A percentile compares a stretch with the other conserved stretches of the same genome.
Conservation (phyloP, 352 stramenopile species). For the Phytophthora citricola region DNA sequence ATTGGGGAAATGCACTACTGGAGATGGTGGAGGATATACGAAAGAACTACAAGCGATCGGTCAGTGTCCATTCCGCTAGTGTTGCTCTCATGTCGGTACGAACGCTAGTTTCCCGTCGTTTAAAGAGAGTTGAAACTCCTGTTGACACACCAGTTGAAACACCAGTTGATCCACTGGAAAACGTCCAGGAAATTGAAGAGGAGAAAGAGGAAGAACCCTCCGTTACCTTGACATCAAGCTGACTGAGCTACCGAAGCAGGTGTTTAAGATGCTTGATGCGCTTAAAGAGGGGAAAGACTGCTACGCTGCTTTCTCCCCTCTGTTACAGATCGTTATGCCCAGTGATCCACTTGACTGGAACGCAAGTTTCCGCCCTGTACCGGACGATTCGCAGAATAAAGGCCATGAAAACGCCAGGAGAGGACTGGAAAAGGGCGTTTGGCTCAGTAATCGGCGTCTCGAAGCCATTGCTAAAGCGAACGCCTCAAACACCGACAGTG, state of each 20-base stretch:
- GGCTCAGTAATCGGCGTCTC: slow-evolving; percentile 23
- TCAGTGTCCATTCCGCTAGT: neutral
- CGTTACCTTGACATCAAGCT: neutral
- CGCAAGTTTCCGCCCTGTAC: slow-evolving; percentile 22
- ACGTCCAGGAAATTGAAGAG: slow-evolving; percentile 10
- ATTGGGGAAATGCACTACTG: slow-evolving; percentile 32
- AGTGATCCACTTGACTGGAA: slow-evolving; percentile 43
- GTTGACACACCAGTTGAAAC: too few species aligned
- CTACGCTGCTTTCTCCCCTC: slow-evolving; percentile 45
- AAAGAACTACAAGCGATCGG: slow-evolving; percentile 1
- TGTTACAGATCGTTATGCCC: slow-evolving; percentile 48
- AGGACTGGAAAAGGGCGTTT: slow-evolving; percentile 3
- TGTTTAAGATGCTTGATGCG: slow-evolving; percentile 35
- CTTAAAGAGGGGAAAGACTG: slow-evolving; percentile 42
- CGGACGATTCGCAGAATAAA: too few species aligned
- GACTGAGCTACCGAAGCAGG: slow-evolving; percentile 14
- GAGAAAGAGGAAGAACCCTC: neutral
- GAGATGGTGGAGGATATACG: slow-evolving; percentile 25
- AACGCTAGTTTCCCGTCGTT: too few species aligned
- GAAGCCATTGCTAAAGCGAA: neutral
- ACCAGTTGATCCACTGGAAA: neutral
- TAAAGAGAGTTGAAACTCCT: neutral
- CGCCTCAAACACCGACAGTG: neutral
- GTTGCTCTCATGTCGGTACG: neutral
- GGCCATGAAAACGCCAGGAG: too few species aligned